Percentiles rank a stretch among this genome's conserved stretches.
Conservation (phyloP, 371 early-diverging fungal genomes). For the Syncephalis plumigaleata region DNA sequence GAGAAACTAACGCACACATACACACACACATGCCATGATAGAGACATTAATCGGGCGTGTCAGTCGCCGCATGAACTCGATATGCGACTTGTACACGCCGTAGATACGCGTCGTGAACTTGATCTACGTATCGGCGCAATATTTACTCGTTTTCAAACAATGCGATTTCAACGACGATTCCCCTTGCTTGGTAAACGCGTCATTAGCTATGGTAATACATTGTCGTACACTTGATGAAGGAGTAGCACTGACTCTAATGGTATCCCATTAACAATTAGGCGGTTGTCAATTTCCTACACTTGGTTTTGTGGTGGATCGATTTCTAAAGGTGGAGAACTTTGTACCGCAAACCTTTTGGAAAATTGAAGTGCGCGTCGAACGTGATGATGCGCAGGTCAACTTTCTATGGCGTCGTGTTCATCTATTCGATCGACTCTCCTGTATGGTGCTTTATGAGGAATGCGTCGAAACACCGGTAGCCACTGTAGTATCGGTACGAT, state of each 20-base stretch:
- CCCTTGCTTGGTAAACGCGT: conserved; percentile 29
- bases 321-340: conserved; percentile 58
- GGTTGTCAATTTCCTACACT: conserved; percentile 99
- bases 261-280: conserved; percentile 23
- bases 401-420: conserved; percentile 63
- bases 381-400: conserved; percentile 19
- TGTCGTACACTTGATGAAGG: neutral
- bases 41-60: conserved; percentile 74
- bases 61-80: conserved; percentile 51
- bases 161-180: conserved; percentile 33
- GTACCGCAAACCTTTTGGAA: conserved; percentile 87
- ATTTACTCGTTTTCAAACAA: conserved; percentile 91
- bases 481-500: conserved; percentile 29
- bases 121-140: conserved; percentile 95
- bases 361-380: conserved; percentile 43
- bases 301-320: conserved; percentile 97
- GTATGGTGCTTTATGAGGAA: conserved; percentile 48
- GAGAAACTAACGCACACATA: no score
- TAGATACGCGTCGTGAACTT: conserved; percentile 82
- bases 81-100: conserved; percentile 67
- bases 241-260: neutral
- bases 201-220: conserved; percentile 80
- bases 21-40: conserved; percentile 9
- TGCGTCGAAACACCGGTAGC: conserved; percentile 46
- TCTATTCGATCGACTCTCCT: conserved; percentile 58